Evolutionary conservation across 1,139 yeast species (phyloP), one percentile per base, ranked within the genome.

Genomic region (Saccharomycopsis hybrid): DNA sequence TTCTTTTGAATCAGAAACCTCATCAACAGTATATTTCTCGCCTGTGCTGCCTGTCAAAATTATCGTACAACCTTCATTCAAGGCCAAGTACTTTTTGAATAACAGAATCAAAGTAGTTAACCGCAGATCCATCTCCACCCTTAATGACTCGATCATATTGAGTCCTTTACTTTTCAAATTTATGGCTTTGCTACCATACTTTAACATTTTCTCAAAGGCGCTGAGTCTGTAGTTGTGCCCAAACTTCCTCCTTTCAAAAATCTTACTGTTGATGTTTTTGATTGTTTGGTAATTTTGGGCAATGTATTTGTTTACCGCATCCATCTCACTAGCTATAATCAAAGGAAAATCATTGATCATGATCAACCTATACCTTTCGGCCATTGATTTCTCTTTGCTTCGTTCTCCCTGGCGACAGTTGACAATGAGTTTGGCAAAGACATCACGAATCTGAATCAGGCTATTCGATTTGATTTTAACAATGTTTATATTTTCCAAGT

Each of bases 281-380:
- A 51, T 24, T 3, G 30, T 24, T 27, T 44, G 39, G 7, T 41
- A 39, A 35, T 52, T 52, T 18, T 38, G 36, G 1, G 38, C 13
- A 3, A 37, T n/a, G 29, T 43, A 18, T 36, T 31, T 33, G 13
- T 52, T 48, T 13, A 48, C 43, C 5, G n/a, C 41, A 11, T 45
- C 47, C 28, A 48, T 32, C 31, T 52, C 55, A 27, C 38, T 33
- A n/a, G 27, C 30, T 5, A 52, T 27, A 11, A 52, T 42, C 8
- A 42, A 28, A 3, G 49, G 43, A 11, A 52, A 43, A 44, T 52
- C 55, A 41, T 52, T 44, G 13, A 52, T 39, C 5, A 52, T 31
- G 4, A 52, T 50, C 13, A 50, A 38, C 37, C 46, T 37, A 28
- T 52, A 52, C 11, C 29, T 37, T 40, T 40, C 30, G 33, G 11